Base-by-base conservation (phyloP, 306 rosid genomes). In the Parietaria judaica region DNA sequence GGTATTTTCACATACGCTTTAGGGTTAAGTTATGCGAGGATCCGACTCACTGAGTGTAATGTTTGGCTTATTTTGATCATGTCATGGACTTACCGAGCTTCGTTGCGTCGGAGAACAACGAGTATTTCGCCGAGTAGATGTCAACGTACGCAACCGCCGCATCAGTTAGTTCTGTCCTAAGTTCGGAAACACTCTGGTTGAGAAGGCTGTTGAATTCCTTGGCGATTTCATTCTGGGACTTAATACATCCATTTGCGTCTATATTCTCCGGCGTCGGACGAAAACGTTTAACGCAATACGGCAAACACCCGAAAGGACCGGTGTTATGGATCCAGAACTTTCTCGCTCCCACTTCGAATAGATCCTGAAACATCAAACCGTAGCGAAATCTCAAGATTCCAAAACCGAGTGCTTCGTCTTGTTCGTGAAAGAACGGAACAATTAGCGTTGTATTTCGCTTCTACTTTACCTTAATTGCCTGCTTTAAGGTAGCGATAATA, bases 241-340 rank as follows among this genome's bases (percentile, higher is more conserved):
- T 68, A 41, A 58, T 9, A 47, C 74, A 74, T 49, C 73, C 73
- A 5, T 9, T 58, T 41, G 45, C 35, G 61, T 67, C 78, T 15
- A 54, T 13, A 5, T 57, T 36, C 8, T 13, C 35, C 0, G 46
- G 49, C 41, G 48, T 14, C 14, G 49, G 51, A 13, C 4, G 63
- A 6, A 36, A 36, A 31, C 10, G 14, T 36, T 54, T 58, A 50
- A 69, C 35, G 8, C 9, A 15, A 5, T 2, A 0, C 37, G 74
- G 70, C 70, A 74, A 68, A 73, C 78, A 74, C 7, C 78, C 78
- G 3, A 63, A 10, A 38, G 74, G 74, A 58, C 78, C 74, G 0
- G 71, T 69, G 53, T 74, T 74, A 11, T 64, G 71, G 39, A 69
- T 64, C 71, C 79, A 64, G 15, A 64, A 69, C 8, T 39, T 44